phyloP scores from a whole-genome alignment of 164 flowering plant genomes.

The Tetracentron sinense region DNA sequence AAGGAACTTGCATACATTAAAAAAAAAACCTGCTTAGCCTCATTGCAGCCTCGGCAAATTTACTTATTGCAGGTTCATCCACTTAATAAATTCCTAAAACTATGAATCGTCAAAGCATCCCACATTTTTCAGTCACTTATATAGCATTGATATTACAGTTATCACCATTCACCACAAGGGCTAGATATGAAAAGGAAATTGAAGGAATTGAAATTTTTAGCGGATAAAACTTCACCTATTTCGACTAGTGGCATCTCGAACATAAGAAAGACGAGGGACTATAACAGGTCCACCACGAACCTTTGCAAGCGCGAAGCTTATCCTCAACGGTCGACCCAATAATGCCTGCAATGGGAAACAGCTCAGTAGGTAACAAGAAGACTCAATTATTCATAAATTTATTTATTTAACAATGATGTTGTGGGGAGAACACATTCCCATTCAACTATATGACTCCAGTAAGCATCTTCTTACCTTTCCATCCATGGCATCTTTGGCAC shows the following conservation, averaged over 20 bases:
- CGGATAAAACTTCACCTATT: slow-evolving; percentile 20
- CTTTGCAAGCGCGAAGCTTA: slow-evolving; percentile 71
- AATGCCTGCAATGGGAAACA: slow-evolving; percentile 50
- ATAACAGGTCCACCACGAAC: slow-evolving; percentile 78
- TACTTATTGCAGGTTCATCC: too few species aligned
- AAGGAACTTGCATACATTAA: too few species aligned
- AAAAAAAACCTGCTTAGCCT: too few species aligned
- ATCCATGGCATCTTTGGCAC: slow-evolving; percentile 88
- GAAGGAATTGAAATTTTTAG: slow-evolving; percentile 2
- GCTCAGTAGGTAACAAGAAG: background rate
- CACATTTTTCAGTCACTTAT: too few species aligned
- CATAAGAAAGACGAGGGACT: slow-evolving; percentile 60
- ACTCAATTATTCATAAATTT: background rate
- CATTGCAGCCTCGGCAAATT: too few species aligned
- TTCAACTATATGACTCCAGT: background rate
- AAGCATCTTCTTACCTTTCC: slow-evolving; percentile 50
- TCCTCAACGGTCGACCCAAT: slow-evolving; percentile 77
- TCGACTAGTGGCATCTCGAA: slow-evolving; percentile 13
- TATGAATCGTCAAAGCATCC: too few species aligned
- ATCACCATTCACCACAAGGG: too few species aligned
- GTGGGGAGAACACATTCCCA: background rate
- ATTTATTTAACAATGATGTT: background rate
- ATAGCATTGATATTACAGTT: too few species aligned
- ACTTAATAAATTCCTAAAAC: too few species aligned
- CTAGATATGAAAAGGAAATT: slow-evolving; percentile 1